These are phyloP conservation scores for Globisporangium echinulatum DNA, from an alignment of 352 stramenopile genomes.

Conservation along the genomic window DNA sequence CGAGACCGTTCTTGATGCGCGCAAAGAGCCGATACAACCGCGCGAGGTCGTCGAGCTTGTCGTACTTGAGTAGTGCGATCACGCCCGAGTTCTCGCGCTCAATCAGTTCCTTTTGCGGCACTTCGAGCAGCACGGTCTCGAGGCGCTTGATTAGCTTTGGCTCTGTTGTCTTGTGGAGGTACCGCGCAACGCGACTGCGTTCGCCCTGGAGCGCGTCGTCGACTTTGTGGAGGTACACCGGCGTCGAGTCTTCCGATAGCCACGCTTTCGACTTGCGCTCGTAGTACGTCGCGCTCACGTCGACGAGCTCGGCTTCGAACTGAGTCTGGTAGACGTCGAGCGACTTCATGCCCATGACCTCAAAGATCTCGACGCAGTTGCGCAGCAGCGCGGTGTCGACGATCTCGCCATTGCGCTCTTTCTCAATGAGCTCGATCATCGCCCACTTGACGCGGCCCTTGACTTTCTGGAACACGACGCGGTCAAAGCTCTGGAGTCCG, in stretches of 20 bases:
- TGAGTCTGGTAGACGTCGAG: constrained; percentile 96
- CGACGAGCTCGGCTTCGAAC: constrained; percentile 93
- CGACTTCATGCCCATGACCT: constrained; percentile 96
- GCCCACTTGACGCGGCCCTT: constrained; percentile 76
- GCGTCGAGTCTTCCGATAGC: constrained; percentile 96
- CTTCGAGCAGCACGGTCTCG: constrained; percentile 93
- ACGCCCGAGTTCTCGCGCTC: constrained; percentile 97
- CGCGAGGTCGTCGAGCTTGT: constrained; percentile 95
- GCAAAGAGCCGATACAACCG: constrained; percentile 98
- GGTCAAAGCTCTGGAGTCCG: constrained; percentile 77
- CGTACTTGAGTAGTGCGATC: constrained; percentile 93
- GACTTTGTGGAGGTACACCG: constrained; percentile 97
- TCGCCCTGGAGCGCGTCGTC: constrained; percentile 78
- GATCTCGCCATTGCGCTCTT: constrained; percentile 96
- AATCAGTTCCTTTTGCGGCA: constrained; percentile 94
- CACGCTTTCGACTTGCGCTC: constrained; percentile 95
- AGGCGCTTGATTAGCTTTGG: constrained; percentile 92
- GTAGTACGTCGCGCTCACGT: constrained; percentile 93
- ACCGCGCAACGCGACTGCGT: constrained; percentile 89
- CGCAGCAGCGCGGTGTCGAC: constrained; percentile 97
- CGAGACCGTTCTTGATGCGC: constrained; percentile 93
- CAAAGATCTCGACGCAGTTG: constrained; percentile 97
- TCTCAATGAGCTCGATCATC: constrained; percentile 96
- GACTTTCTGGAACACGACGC: constrained; percentile 80
- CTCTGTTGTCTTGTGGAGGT: constrained; percentile 96